Percentiles rank a stretch among this genome's conserved stretches.
These are phyloP conservation scores for Malassezia furfur DNA, from an alignment of 1,284 basidiomycete species.

Conservation along the genomic window DNA sequence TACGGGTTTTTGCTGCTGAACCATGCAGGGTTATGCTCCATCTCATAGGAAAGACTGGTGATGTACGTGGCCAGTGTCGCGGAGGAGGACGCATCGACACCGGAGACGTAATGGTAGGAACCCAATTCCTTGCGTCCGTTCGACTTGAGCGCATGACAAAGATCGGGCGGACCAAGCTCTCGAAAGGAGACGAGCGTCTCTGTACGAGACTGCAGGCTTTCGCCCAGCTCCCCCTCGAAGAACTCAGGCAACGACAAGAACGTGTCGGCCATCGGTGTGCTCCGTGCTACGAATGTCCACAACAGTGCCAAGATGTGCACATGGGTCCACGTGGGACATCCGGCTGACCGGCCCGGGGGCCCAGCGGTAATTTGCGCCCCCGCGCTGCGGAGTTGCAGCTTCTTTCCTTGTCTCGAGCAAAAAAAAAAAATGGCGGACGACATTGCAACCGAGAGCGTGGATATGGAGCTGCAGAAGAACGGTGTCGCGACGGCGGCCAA, in stretches of 20 bases:
- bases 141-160: slow-evolving; percentile 84
- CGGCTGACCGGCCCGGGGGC: background rate
- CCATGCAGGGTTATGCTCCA: slow-evolving; percentile 86
- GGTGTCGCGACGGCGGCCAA: slow-evolving; percentile 40
- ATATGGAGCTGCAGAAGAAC: slow-evolving; percentile 19
- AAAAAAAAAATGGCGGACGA: slow-evolving; percentile 33
- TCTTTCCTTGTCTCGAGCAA: background rate
- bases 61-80: slow-evolving; percentile 95
- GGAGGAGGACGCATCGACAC: slow-evolving; percentile 91
- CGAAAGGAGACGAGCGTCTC: slow-evolving; percentile 87
- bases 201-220: slow-evolving; percentile 77
- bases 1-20: slow-evolving; percentile 64
- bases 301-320: background rate
- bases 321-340: slow-evolving; percentile 12
- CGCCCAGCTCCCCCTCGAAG: slow-evolving; percentile 74
- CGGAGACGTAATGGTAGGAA: slow-evolving; percentile 58
- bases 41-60: slow-evolving; percentile 88
- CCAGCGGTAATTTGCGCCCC: background rate
- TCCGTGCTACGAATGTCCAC: background rate
- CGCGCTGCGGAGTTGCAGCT: background rate
- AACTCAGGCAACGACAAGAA: slow-evolving; percentile 45
- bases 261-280: slow-evolving; percentile 34
- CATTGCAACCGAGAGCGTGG: slow-evolving; percentile 20
- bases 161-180: slow-evolving; percentile 90
- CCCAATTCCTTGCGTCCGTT: slow-evolving; percentile 57